Percentiles rank a stretch among this genome's conserved stretches.
Conservation (phyloP, 139 green algal genomes). For the Chlorella sp. region DNA sequence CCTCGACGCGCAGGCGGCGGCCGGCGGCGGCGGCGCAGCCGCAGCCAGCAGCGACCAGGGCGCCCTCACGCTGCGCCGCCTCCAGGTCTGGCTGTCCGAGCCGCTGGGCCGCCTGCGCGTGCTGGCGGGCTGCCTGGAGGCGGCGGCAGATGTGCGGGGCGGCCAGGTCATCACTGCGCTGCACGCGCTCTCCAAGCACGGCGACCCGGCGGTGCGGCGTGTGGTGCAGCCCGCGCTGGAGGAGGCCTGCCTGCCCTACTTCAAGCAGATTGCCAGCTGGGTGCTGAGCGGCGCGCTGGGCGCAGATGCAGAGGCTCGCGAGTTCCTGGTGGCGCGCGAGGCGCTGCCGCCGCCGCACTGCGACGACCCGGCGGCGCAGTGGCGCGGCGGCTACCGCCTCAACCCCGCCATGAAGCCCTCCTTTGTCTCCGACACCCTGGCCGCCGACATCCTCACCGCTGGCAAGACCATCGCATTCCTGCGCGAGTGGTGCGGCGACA, state of each 20-base stretch:
- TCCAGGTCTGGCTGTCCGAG: constrained; percentile 89
- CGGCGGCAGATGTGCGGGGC: constrained; percentile 46
- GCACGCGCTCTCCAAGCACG: constrained; percentile 74
- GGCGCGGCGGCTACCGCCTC: constrained; percentile 68
- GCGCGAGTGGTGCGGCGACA: constrained; percentile 78
- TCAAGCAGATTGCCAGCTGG: constrained; percentile 86
- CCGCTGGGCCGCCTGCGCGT: constrained; percentile 77
- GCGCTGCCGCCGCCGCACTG: constrained; percentile 24
- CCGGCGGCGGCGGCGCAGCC: neutral
- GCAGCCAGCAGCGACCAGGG: neutral
- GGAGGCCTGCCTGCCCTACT: constrained; percentile 80
- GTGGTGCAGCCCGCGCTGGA: constrained; percentile 68
- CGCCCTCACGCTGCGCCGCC: constrained; percentile 84
- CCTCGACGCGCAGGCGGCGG: constrained; percentile 72
- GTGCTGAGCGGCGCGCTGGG: constrained; percentile 86
- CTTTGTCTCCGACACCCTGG: constrained; percentile 67
- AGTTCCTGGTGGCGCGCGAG: constrained; percentile 84
- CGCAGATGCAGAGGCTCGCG: constrained; percentile 55
- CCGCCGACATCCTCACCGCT: constrained; percentile 76
- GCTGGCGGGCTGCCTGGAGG: constrained; percentile 80
- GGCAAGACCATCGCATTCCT: constrained; percentile 96
- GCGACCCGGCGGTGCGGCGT: constrained; percentile 71
- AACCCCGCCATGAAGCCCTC: constrained; percentile 60
- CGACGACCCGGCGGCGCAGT: constrained; percentile 56
- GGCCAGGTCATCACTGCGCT: constrained; percentile 75